phyloP scores from a whole-genome alignment of 1,139 yeast genomes.

The Candida pseudocylindracea region DNA sequence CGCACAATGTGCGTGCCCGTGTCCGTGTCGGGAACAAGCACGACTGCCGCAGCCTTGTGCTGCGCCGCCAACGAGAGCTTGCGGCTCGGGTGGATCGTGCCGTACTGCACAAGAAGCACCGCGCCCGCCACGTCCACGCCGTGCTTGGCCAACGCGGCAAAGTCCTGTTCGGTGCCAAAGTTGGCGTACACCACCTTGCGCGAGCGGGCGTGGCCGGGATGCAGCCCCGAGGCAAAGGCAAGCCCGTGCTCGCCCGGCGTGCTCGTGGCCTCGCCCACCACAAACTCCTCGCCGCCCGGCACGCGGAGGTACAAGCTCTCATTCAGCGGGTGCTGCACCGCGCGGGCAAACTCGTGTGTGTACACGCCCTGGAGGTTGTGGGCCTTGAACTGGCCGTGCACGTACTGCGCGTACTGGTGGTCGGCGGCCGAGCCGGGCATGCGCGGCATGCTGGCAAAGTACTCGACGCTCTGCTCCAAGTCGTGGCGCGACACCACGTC shows the following conservation, averaged over 20 bases:
- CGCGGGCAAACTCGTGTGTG: constrained; percentile 26
- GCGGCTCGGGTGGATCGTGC: constrained; percentile 18
- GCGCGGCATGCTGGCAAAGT: constrained; percentile 69
- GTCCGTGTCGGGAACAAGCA: constrained; percentile 13
- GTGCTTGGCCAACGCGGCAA: constrained; percentile 14
- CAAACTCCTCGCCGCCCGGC: constrained; percentile 13
- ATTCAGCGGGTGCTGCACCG: constrained; percentile 29
- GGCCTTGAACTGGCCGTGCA: constrained; percentile 30
- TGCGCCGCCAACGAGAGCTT: constrained; percentile 15
- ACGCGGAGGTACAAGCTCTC: constrained; percentile 11
- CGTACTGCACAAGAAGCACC: constrained; percentile 42
- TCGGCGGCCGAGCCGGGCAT: constrained; percentile 80
- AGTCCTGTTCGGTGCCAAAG: constrained; percentile 42
- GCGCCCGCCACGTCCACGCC: constrained; percentile 15
- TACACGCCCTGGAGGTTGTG: constrained; percentile 32
- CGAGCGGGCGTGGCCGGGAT: constrained; percentile 24
- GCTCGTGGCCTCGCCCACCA: constrained; percentile 14
- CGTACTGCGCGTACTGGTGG: constrained; percentile 39
- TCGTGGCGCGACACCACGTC: constrained; percentile 29
- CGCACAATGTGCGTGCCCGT: constrained; percentile 21
- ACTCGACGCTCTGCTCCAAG: constrained; percentile 51
- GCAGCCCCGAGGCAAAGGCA: constrained; percentile 37
- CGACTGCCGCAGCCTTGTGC: constrained; percentile 11
- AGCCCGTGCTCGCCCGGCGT: constrained; percentile 15
- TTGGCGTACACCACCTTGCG: constrained; percentile 29